phyloP scores from a whole-genome alignment of 495 filamentous ascomycete genomes.

The Daldinia bambusicola region DNA sequence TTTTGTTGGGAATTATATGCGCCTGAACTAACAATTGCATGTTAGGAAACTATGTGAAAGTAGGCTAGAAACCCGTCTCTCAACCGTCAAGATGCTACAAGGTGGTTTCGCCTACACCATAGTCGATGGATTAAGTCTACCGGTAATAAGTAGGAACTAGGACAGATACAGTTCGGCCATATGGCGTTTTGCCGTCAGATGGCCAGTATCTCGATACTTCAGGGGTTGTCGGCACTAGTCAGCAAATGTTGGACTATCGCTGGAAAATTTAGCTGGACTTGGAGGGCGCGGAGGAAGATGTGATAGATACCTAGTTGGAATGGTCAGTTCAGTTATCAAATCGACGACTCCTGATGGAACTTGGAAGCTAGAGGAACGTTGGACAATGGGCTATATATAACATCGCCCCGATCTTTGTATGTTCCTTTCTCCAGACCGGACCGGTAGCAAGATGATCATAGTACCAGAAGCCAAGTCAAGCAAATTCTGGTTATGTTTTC shows the following conservation, averaged over 20 bases:
- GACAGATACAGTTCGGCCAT: constrained; percentile 16
- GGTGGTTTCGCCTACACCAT: constrained; percentile 7
- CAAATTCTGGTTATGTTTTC: not conserved
- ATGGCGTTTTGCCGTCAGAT: constrained; percentile 18
- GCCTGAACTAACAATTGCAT: constrained; percentile 22
- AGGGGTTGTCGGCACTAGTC: not conserved
- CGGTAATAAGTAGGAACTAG: not conserved
- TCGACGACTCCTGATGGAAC: not conserved
- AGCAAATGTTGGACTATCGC: constrained; percentile 3
- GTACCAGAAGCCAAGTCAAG: constrained; percentile 3
- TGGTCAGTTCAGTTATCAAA: not conserved
- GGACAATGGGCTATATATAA: not conserved
- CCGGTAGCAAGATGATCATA: not conserved
- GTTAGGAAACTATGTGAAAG: constrained; percentile 48
- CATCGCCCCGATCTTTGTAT: not conserved
- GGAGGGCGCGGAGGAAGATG: not conserved
- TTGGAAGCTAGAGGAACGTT: constrained; percentile 1
- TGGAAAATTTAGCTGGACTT: constrained; percentile 10
- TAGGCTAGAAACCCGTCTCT: constrained; percentile 35
- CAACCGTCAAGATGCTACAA: constrained; percentile 11
- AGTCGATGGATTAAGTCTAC: constrained; percentile 15
- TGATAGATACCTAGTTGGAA: not conserved
- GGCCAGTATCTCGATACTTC: constrained; percentile 5
- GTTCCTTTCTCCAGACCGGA: not conserved
- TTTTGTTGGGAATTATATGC: not conserved